Conservation (phyloP, 768 basidiomycete genomes). For the Pleurotus cornucopiae region DNA sequence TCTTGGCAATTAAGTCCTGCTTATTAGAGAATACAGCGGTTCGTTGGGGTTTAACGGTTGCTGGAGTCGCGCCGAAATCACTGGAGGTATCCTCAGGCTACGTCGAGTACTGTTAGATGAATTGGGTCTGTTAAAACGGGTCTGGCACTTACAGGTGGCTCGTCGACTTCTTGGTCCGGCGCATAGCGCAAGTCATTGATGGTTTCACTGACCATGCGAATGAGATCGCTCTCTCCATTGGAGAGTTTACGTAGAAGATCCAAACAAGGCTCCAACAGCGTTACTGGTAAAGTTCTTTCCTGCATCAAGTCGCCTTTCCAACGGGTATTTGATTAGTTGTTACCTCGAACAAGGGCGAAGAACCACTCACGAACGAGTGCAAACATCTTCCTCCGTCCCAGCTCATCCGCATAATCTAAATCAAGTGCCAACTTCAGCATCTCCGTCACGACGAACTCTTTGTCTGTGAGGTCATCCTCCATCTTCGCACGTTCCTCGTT, state of each 20-base stretch:
- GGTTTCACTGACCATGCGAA: conserved; percentile 84
- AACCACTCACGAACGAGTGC: conserved; percentile 68
- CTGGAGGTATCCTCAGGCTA: not conserved
- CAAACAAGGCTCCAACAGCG: conserved; percentile 68
- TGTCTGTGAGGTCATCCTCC: conserved; percentile 46
- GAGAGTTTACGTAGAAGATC: conserved; percentile 78
- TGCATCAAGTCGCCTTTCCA: conserved; percentile 77
- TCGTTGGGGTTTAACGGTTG: conserved; percentile 17
- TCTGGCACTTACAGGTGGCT: conserved; percentile 19
- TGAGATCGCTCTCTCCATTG: conserved; percentile 75
- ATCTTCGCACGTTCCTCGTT: conserved; percentile 32
- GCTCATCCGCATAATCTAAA: conserved; percentile 90
- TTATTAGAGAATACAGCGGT: conserved; percentile 20
- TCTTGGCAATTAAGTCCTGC: conserved; percentile 52
- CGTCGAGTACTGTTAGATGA: no score
- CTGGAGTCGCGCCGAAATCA: conserved; percentile 24
- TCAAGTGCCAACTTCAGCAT: conserved; percentile 74
- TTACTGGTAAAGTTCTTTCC: conserved; percentile 63
- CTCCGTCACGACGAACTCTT: conserved; percentile 74
- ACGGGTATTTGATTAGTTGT: not conserved
- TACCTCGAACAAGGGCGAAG: not conserved
- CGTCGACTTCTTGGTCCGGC: conserved; percentile 34
- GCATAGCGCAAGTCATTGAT: conserved; percentile 74
- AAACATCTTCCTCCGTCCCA: conserved; percentile 85
- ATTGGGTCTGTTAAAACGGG: not conserved